A percentile compares a stretch with the other conserved stretches of the same genome.
Conservation (phyloP, 2,329 filamentous ascomycete genomes). For the Myotisia sp. region DNA sequence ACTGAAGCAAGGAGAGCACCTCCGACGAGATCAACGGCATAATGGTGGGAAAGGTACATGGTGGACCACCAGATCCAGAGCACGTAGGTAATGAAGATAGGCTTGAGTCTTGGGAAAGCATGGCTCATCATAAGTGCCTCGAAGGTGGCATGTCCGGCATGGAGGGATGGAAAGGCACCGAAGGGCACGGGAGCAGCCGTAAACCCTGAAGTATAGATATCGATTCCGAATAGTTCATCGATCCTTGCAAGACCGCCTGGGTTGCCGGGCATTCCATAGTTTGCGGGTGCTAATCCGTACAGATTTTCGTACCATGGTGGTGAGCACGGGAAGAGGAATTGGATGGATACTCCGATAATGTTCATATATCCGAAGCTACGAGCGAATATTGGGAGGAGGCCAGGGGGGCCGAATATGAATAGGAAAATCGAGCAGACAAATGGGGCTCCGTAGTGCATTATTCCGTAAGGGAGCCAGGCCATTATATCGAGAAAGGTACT, state of each 20-base stretch:
- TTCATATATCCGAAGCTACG: slow-evolving; percentile 88
- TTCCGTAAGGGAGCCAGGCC: slow-evolving; percentile 85
- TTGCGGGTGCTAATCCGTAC: slow-evolving; percentile 77
- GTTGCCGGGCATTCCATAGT: slow-evolving; percentile 80
- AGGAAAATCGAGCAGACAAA: slow-evolving; percentile 63
- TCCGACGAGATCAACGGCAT: slow-evolving; percentile 81
- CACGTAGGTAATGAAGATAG: slow-evolving; percentile 68
- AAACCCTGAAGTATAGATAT: slow-evolving; percentile 87
- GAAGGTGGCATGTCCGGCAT: slow-evolving; percentile 76
- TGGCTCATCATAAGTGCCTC: slow-evolving; percentile 88
- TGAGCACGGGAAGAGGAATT: slow-evolving; percentile 82
- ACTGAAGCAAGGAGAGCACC: slow-evolving; percentile 65
- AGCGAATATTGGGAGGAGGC: slow-evolving; percentile 70
- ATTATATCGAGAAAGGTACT: slow-evolving; percentile 70
- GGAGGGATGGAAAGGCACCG: slow-evolving; percentile 84
- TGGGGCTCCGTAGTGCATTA: slow-evolving; percentile 79
- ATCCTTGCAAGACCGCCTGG: slow-evolving; percentile 80
- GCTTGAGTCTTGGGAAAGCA: slow-evolving; percentile 70
- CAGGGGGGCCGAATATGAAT: slow-evolving; percentile 79
- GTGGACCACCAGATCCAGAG: slow-evolving; percentile 97
- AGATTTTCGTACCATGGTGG: slow-evolving; percentile 95
- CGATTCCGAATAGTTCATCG: slow-evolving; percentile 76
- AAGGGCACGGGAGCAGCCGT: slow-evolving; percentile 83
- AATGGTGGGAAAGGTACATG: slow-evolving; percentile 96
- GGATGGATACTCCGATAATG: slow-evolving; percentile 71